Base-by-base conservation (phyloP, 2,329 filamentous ascomycete species). In the Colletotrichum endophyticum region DNA sequence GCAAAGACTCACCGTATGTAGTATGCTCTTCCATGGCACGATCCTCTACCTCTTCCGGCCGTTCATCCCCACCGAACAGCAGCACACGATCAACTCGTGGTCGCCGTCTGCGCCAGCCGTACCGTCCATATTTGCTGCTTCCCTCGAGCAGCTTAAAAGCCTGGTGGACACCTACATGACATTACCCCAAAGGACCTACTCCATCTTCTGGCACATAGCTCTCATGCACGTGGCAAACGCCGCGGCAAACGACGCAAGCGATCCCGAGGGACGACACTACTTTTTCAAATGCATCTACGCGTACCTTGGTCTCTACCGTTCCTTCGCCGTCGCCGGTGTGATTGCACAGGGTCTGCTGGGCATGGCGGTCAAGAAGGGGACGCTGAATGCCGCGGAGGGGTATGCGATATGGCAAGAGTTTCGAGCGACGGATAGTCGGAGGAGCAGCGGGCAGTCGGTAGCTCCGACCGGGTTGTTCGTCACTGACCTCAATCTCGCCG, bases 191-290 rank as follows among this genome's bases (percentile, higher is more conserved):
- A 84, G 84, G 6, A 80, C 80, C 4, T 85, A 83, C 74, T 83
- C 83, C 6, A 83, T 87, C 13, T 79, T 87, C 11, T 87, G 85
- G 84, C 84, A 87, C 69, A 85, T 80, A 15, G 84, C 83, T 1
- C 79, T 87, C 28, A 81, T 85, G 8, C 86, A 86, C 36, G 79
- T 87, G 4, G 80, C 83, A 9, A 87, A 87, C 62, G 84, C 84
- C 4, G 81, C 86, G 19, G 75, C 86, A 0, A 78, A 80, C 13
- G 78, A 81, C 30, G 79, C 77, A 2, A 77, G 79, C 8, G 81
- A 85, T 19, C 77, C 80, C 0, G 73, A 84, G 7, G 83, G 82
- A 81, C 81, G 80, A 9, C 80, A 82, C 6, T 86, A 87, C 68
- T 80, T 87, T 6, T 74, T 84, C 3, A 78, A 86, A 4, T 87